phyloP scores from a whole-genome alignment of 1,284 basidiomycete species.

The Xerocomus nothofagi region DNA sequence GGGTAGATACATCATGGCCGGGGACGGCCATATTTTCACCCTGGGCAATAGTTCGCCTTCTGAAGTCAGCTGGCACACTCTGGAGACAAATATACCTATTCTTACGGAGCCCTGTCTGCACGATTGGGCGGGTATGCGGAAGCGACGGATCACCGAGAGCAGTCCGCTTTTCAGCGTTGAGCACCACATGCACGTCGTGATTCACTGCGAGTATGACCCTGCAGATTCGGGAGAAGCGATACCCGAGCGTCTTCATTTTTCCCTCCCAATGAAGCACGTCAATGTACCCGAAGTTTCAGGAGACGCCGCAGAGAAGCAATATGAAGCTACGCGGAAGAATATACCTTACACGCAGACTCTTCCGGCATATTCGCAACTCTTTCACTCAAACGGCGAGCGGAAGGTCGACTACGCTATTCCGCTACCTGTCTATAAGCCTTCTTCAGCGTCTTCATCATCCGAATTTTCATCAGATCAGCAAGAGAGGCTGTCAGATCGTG shows the following conservation, averaged over 20 bases:
- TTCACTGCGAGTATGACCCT: conserved; percentile 57
- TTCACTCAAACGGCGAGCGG: conserved; percentile 66
- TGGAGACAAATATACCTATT: conserved; percentile 58
- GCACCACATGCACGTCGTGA: conserved; percentile 53
- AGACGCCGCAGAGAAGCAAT: conserved; percentile 4
- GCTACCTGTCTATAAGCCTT: conserved; percentile 59
- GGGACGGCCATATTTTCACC: conserved; percentile 47
- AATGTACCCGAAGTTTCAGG: conserved; percentile 32
- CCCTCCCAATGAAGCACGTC: conserved; percentile 58
- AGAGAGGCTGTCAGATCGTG: conserved; percentile 3
- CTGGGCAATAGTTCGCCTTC: not conserved
- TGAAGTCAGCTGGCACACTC: conserved; percentile 56
- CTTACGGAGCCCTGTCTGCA: conserved; percentile 27
- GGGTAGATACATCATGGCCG: conserved; percentile 46
- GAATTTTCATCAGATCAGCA: conserved; percentile 3
- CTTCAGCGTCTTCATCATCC: conserved; percentile 6
- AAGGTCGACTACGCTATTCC: conserved; percentile 67
- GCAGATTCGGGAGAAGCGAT: conserved; percentile 38
- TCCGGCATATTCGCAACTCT: conserved; percentile 76
- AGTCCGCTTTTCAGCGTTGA: conserved; percentile 59
- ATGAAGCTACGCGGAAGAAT: conserved; percentile 18
- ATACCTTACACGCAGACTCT: conserved; percentile 44
- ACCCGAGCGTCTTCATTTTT: conserved; percentile 41
- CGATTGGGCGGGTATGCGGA: conserved; percentile 46
- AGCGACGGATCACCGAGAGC: conserved; percentile 45